Percentiles rank a stretch among this genome's conserved stretches.
Evolutionary conservation across 2,329 filamentous ascomycete species (phyloP).

Genomic region (Thelonectria blattea): DNA sequence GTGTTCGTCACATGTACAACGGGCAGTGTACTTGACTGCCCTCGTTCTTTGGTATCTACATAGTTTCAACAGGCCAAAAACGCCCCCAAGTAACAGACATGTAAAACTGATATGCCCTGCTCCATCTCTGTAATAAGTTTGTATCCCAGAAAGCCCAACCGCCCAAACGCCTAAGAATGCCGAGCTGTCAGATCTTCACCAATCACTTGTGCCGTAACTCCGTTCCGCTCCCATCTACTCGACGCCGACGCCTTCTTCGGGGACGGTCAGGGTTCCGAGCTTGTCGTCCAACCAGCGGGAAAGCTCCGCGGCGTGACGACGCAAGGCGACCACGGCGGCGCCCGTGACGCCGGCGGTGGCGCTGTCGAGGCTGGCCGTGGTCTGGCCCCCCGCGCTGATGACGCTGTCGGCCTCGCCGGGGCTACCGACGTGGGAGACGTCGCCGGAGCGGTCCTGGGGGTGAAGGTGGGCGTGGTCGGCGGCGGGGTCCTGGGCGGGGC

Average conservation of each 20-base stretch:
- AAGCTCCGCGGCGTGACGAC: slow-evolving; percentile 64
- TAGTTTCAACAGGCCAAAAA: slow-evolving; percentile 26
- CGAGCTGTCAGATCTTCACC: slow-evolving; percentile 15
- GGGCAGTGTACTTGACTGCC: slow-evolving; percentile 10
- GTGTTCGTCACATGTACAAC: slow-evolving; percentile 14
- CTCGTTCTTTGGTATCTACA: slow-evolving; percentile 34
- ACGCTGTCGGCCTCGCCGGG: slow-evolving; percentile 56
- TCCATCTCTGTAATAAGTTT: slow-evolving; percentile 13
- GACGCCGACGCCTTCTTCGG: slow-evolving; percentile 56
- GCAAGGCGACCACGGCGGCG: slow-evolving; percentile 57
- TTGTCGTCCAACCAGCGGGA: slow-evolving; percentile 66
- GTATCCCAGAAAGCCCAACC: slow-evolving; percentile 23
- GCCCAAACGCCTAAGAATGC: slow-evolving; percentile 34
- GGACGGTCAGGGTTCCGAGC: slow-evolving; percentile 59
- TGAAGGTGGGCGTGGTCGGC: slow-evolving; percentile 27
- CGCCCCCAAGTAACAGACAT: slow-evolving; percentile 28
- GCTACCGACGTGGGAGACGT: slow-evolving; percentile 45
- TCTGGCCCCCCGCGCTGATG: slow-evolving; percentile 52
- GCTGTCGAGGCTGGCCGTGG: slow-evolving; percentile 49
- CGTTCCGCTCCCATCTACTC: slow-evolving; percentile 24
- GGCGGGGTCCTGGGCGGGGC: slow-evolving; percentile 45
- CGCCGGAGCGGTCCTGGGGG: slow-evolving; percentile 35
- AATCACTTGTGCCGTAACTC: background rate
- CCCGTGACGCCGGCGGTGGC: slow-evolving; percentile 44
- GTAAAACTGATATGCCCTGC: background rate